Conservation (phyloP, 163 green algal species). For the Dunaliella salina region DNA sequence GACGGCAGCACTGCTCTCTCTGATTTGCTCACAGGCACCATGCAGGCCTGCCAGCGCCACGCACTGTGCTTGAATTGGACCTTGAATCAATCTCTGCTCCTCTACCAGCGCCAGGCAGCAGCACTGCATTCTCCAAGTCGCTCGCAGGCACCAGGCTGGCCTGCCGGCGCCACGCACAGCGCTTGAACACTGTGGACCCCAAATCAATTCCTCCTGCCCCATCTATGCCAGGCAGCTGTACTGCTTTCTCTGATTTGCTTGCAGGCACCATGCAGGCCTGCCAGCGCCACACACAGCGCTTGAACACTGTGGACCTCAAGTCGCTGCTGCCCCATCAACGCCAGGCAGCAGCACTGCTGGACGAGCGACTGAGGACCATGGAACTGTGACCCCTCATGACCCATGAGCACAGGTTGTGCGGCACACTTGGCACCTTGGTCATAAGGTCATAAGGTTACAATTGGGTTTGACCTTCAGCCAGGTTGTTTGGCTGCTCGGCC, state of each 20-base stretch:
- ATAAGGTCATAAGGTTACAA: no score
- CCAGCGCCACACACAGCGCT: neutral
- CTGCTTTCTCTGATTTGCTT: neutral
- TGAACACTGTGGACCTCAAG: neutral
- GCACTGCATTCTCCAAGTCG: neutral
- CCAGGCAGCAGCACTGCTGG: neutral
- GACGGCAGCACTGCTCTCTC: neutral
- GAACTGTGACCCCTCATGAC: neutral
- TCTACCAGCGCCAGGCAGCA: neutral
- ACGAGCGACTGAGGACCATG: neutral
- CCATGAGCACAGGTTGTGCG: neutral
- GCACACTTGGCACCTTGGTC: neutral
- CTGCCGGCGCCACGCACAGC: neutral
- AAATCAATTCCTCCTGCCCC: neutral
- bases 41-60: neutral
- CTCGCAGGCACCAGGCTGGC: neutral
- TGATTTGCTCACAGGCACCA: neutral
- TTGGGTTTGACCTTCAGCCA: no score
- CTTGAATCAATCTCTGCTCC: neutral
- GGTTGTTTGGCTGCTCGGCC: no score
- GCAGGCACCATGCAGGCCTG: neutral
- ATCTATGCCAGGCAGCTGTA: neutral
- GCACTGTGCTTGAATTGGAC: neutral
- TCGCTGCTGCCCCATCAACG: neutral
- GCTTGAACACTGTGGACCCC: neutral